phyloP scores from a whole-genome alignment of 495 filamentous ascomycete species.

The Hypoxylon subgilvum region DNA sequence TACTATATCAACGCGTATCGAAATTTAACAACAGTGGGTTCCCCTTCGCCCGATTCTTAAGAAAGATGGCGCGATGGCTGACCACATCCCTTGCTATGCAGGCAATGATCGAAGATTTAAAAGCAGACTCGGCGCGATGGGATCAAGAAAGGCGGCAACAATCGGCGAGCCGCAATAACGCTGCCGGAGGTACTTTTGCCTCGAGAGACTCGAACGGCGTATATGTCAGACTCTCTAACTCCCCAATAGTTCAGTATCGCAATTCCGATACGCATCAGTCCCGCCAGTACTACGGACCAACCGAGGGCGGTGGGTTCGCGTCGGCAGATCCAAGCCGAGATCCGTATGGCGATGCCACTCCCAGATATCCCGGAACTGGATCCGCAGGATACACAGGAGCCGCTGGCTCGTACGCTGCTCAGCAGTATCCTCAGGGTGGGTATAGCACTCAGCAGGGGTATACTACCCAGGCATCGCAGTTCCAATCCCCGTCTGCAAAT shows the following conservation, averaged over 20 bases:
- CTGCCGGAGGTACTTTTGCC: conserved; percentile 63
- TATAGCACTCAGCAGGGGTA: conserved; percentile 42
- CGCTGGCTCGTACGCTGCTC: conserved; percentile 37
- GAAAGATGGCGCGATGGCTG: conserved; percentile 17
- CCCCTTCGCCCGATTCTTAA: not conserved
- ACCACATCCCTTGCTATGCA: conserved; percentile 41
- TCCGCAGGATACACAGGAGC: conserved; percentile 44
- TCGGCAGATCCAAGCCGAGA: conserved; percentile 35
- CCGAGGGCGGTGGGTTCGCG: conserved; percentile 31
- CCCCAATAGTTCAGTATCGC: conserved; percentile 59
- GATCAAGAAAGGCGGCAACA: conserved; percentile 69
- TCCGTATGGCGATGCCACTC: conserved; percentile 40
- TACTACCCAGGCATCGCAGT: conserved; percentile 36
- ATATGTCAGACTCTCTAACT: conserved; percentile 64
- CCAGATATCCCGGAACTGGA: conserved; percentile 48
- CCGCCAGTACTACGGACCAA: conserved; percentile 59
- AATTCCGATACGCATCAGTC: conserved; percentile 58
- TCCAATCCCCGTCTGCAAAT: conserved; percentile 21
- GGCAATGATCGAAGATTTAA: conserved; percentile 89
- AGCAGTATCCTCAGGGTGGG: conserved; percentile 42
- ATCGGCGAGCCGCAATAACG: conserved; percentile 51
- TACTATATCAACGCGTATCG: conserved; percentile 89
- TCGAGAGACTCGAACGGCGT: conserved; percentile 57
- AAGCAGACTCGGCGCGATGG: conserved; percentile 81
- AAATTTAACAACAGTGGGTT: conserved; percentile 81